Percentiles rank a stretch among this genome's conserved stretches.
Conservation (phyloP, 495 filamentous ascomycete genomes). For the Trichoderma orchidacearum region DNA sequence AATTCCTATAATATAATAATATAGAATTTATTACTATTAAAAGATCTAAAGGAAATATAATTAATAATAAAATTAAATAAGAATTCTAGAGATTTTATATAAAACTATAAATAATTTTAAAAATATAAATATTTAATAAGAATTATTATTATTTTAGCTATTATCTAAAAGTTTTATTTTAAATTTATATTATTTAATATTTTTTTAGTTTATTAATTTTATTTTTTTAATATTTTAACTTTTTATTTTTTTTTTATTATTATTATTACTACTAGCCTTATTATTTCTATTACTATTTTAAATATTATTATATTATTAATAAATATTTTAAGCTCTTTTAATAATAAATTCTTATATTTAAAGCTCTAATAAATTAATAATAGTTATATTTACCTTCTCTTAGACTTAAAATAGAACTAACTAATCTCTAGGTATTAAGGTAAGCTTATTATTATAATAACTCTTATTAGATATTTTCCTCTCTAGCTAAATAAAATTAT, state of each 20-base stretch:
- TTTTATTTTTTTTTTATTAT: not conserved
- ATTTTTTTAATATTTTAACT: no score
- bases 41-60: not conserved
- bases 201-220: not conserved
- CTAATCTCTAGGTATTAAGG: not conserved
- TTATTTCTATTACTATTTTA: not conserved
- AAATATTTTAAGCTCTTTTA: not conserved
- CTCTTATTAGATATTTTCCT: not conserved
- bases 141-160: not conserved
- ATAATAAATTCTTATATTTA: not conserved
- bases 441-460: not conserved
- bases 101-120: no score
- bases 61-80: not conserved
- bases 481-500: not conserved
- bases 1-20: constrained; percentile 3
- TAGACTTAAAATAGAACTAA: not conserved
- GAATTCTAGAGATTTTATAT: not conserved
- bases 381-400: not conserved
- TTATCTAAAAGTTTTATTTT: not conserved
- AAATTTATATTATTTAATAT: not conserved
- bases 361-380: no score
- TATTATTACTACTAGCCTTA: not conserved
- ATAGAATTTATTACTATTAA: not conserved
- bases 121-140: not conserved
- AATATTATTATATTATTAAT: not conserved